Conservation (phyloP, 163 green algal genomes). For the Volvox carteri region DNA sequence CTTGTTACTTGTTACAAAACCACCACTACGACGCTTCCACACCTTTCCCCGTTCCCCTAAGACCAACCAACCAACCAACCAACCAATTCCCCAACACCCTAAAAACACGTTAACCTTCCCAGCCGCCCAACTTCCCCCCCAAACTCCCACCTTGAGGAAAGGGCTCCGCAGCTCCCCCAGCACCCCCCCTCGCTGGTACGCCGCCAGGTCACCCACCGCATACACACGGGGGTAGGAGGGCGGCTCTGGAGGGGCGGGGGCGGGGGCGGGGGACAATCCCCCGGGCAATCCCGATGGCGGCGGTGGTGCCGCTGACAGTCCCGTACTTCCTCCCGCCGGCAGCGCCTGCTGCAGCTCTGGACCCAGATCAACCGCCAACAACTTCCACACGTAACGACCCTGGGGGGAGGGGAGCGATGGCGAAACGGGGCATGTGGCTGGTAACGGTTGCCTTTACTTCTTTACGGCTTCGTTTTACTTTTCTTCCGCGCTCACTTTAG, state of each 20-base stretch:
- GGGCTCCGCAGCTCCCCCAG: constrained; percentile 85
- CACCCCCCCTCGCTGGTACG: constrained; percentile 76
- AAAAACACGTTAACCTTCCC: too few species aligned
- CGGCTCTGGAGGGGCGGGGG: too few species aligned
- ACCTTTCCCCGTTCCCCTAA: too few species aligned
- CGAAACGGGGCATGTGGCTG: not conserved
- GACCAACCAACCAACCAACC: too few species aligned
- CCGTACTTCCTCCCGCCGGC: constrained; percentile 32
- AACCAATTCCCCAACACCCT: too few species aligned
- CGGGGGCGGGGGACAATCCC: too few species aligned
- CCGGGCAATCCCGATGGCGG: too few species aligned
- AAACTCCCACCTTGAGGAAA: constrained; percentile 73
- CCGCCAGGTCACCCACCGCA: constrained; percentile 73
- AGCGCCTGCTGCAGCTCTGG: constrained; percentile 56
- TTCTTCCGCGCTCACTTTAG: too few species aligned
- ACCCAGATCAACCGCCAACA: constrained; percentile 90
- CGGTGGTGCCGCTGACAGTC: constrained; percentile 51
- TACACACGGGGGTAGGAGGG: constrained; percentile 80
- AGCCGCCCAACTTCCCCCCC: not conserved
- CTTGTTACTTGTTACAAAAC: too few species aligned
- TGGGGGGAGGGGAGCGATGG: constrained; percentile 37
- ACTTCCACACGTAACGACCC: constrained; percentile 84
- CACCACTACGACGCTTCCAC: too few species aligned
- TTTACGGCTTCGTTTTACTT: too few species aligned
- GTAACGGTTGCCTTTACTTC: too few species aligned